These are phyloP conservation scores for Rhodosorus marinus DNA, from an alignment of 23 red algal genomes.

Conservation along the genomic window DNA sequence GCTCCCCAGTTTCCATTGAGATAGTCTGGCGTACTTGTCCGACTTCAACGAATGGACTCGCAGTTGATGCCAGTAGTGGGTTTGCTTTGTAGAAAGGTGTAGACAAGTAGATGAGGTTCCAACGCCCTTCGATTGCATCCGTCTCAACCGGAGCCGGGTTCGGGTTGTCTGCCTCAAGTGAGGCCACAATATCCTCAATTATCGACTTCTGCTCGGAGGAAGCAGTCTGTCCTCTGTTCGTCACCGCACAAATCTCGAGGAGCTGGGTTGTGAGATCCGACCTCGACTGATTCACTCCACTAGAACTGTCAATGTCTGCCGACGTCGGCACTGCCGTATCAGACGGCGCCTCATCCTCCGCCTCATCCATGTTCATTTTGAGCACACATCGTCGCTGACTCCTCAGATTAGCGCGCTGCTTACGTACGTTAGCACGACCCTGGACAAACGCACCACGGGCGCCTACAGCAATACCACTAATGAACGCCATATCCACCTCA, in stretches of 20 bases:
- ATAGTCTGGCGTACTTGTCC: conserved; percentile 59
- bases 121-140: conserved; percentile 39
- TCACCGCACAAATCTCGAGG: not conserved
- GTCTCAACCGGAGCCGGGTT: conserved; percentile 49
- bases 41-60: conserved; percentile 36
- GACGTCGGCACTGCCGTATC: too few species aligned
- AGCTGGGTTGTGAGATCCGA: not conserved
- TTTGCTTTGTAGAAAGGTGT: conserved; percentile 15
- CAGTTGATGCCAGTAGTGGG: conserved; percentile 35
- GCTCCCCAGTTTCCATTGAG: conserved; percentile 27
- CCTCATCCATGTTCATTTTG: too few species aligned
- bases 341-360: too few species aligned
- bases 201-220: conserved; percentile 18
- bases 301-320: too few species aligned
- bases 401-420: too few species aligned
- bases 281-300: not conserved
- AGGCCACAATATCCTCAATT: conserved; percentile 62
- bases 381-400: too few species aligned
- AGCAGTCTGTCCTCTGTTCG: conserved; percentile 40
- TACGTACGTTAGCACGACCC: too few species aligned
- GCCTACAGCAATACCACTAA: too few species aligned
- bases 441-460: too few species aligned
- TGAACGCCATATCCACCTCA: too few species aligned
- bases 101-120: conserved; percentile 58
- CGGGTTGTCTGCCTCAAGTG: conserved; percentile 63